Percentiles rank a stretch among this genome's conserved stretches.
Evolutionary conservation across 1,284 basidiomycete species (phyloP).

Genomic region (Irpex sp.): DNA sequence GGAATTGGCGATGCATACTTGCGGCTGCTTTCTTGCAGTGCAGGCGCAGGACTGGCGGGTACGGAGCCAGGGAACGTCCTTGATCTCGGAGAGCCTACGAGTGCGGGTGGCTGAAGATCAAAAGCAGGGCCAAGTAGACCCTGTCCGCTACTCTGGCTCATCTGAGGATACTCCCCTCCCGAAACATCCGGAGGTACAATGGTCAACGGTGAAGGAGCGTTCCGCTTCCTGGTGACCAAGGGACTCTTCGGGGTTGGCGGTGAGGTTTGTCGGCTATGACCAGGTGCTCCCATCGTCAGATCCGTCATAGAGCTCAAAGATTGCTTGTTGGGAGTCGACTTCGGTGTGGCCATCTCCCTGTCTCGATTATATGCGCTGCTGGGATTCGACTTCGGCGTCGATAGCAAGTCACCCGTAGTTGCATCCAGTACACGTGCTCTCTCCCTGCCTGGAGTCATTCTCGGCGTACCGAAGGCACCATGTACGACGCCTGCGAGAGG

Average conservation of each 20-base stretch:
- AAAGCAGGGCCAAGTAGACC: slow-evolving; percentile 12
- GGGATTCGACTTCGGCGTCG: not conserved
- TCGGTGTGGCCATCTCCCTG: slow-evolving; percentile 2
- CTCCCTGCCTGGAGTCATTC: slow-evolving; percentile 1
- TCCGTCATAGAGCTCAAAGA: not conserved
- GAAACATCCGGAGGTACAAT: not conserved
- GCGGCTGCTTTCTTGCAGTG: not conserved
- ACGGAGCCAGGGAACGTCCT: slow-evolving; percentile 5
- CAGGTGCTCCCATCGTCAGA: not conserved
- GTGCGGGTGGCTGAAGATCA: slow-evolving; percentile 6
- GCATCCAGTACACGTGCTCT: not conserved
- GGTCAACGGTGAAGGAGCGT: not conserved
- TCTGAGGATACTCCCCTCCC: not conserved
- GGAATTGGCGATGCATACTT: not conserved
- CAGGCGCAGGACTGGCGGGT: not conserved
- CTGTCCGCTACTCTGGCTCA: not conserved
- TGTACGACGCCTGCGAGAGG: not conserved
- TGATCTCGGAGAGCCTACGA: slow-evolving; percentile 3
- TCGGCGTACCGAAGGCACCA: slow-evolving; percentile 1
- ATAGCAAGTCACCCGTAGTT: not conserved
- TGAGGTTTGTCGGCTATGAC: not conserved
- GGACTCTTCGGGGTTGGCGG: not conserved
- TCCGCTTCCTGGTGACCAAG: not conserved
- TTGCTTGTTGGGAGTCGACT: slow-evolving; percentile 3
- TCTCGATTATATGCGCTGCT: not conserved